Evolutionary conservation across 345 rosid species (phyloP).

Genomic region (Erucastrum elatum): DNA sequence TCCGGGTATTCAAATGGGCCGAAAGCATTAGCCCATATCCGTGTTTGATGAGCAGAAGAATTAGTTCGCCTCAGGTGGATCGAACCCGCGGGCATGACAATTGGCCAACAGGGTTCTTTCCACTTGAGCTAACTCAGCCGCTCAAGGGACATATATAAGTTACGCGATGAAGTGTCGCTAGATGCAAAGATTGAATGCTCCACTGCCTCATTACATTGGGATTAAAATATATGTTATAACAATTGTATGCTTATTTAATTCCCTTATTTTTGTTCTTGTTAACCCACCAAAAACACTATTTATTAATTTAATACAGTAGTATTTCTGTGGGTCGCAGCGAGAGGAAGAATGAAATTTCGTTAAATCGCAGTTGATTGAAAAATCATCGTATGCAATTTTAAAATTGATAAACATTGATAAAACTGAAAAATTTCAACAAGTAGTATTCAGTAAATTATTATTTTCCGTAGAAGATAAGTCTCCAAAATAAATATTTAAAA

Average conservation of each 20-base stretch:
- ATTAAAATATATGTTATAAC: conserved; percentile 13
- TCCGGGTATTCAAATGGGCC: no score
- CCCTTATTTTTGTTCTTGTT: conserved; percentile 25
- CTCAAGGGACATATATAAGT: conserved; percentile 9
- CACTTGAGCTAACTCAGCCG: no score
- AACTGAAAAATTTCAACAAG: neutral
- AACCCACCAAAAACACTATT: conserved; percentile 33
- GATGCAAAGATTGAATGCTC: conserved; percentile 34
- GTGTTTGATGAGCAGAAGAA: no score
- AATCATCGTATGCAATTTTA: neutral
- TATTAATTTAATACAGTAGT: conserved; percentile 19
- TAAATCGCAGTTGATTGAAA: neutral
- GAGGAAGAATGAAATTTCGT: conserved; percentile 38
- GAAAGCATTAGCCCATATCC: no score
- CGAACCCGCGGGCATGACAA: no score
- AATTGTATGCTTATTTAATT: conserved; percentile 23
- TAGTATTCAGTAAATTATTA: no score
- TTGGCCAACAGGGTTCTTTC: no score
- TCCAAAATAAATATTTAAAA: neutral
- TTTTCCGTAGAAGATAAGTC: neutral
- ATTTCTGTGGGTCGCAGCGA: conserved; percentile 32
- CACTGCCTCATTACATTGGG: conserved; percentile 22
- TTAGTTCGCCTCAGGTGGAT: no score
- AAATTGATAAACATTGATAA: neutral
- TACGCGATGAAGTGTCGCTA: conserved; percentile 25